Conservation (phyloP, 2,329 filamentous ascomycete genomes). For the Colletotrichum somersetense region DNA sequence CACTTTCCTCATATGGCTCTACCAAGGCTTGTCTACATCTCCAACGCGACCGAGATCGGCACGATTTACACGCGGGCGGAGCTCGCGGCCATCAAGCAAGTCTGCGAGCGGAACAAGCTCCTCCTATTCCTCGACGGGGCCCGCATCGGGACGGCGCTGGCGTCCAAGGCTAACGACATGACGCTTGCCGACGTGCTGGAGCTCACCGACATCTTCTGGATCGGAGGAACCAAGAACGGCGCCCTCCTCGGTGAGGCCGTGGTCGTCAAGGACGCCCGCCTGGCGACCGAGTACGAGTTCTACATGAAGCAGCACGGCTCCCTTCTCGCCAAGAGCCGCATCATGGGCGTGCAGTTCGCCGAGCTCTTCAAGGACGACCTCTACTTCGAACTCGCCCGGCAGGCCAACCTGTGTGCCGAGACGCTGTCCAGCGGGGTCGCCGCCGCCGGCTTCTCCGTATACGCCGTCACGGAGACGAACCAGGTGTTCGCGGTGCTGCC, state of each 20-base stretch:
- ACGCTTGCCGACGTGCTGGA: slow-evolving; percentile 59
- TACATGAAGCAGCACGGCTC: slow-evolving; percentile 66
- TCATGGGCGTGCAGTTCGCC: slow-evolving; percentile 63
- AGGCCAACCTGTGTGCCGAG: slow-evolving; percentile 60
- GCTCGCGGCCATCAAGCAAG: slow-evolving; percentile 55
- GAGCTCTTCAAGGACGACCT: slow-evolving; percentile 61
- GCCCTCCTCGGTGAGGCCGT: slow-evolving; percentile 64
- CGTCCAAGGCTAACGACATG: slow-evolving; percentile 58
- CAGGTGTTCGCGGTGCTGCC: slow-evolving; percentile 64
- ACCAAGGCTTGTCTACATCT: slow-evolving; percentile 64
- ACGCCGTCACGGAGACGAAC: slow-evolving; percentile 62
- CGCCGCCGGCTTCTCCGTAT: slow-evolving; percentile 56
- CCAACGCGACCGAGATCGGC: slow-evolving; percentile 64
- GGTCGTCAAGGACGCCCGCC: slow-evolving; percentile 56
- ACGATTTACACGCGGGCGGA: slow-evolving; percentile 61
- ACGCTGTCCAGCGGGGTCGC: slow-evolving; percentile 59
- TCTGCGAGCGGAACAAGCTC: slow-evolving; percentile 57
- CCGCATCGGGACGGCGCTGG: slow-evolving; percentile 56
- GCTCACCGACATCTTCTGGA: slow-evolving; percentile 66
- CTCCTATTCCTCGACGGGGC: slow-evolving; percentile 63
- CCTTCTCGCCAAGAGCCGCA: slow-evolving; percentile 62
- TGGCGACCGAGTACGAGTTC: slow-evolving; percentile 62
- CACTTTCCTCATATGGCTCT: slow-evolving; percentile 66
- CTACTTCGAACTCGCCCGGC: slow-evolving; percentile 60
- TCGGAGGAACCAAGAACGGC: slow-evolving; percentile 66